Evolutionary conservation across 257 asterid genomes (phyloP), one percentile per base, ranked within the genome.

Genomic region (Penstemon eatonii): DNA sequence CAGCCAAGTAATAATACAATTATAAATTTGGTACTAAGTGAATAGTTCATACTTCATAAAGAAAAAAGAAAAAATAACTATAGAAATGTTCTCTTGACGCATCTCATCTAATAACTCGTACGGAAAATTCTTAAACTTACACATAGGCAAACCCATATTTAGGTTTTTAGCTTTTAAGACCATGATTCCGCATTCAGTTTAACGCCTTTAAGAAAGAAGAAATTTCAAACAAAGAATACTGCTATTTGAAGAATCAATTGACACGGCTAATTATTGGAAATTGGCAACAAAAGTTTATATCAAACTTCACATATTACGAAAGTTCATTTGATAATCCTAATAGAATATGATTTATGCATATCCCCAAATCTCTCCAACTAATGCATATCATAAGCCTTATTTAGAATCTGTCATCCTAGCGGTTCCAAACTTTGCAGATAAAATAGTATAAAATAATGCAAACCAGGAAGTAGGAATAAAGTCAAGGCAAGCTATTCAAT

Each of bases 291-390:
- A 55, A 55, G 3, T 18, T 25, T 15, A 49, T 49, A 11, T 49
- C 54, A 49, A 25, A 12, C 54, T 49, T 15, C 54, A 49, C n/a
- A 15, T 3, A 49, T 49, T 11, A 49, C n/a, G n/a, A 1, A 49
- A 49, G 10, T 3, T 49, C 54, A 49, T 49, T 15, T 49, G 54
- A 49, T 49, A 10, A 10, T 49, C 54, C 13, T 2, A 49, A 0
- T 49, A 49, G 11, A 10, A 49, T 49, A 9, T 10, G 54, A 49
- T 49, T 6, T 5, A 9, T 49, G 54, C 13, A 49, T 15, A 9
- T 49, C n/a, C n/a, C 11, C 15, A 49, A 25, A 41, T 25, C 41
- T 67, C 56, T 12, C 65, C 67, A 61, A 70, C 49, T 59, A 60
- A 60, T 25, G 51, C 38, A 13, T 41, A 41, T 41, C 12, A 60